A percentile compares a stretch with the other conserved stretches of the same genome.
phyloP scores from a whole-genome alignment of 805 yeast species.

The Starmera dryadoides region DNA sequence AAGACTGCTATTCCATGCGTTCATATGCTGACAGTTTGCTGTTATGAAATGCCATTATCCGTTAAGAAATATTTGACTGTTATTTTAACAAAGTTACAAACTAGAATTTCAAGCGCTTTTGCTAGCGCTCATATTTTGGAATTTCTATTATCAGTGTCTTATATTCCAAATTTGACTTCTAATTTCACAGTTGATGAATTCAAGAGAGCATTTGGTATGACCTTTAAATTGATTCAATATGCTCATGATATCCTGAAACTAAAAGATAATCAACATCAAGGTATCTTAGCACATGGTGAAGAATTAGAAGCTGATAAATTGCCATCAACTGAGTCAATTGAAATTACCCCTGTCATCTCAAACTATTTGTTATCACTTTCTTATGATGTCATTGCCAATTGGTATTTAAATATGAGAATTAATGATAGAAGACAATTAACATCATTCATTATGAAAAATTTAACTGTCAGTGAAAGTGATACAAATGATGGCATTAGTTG shows the following conservation, averaged over 20 bases:
- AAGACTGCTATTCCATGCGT: conserved; percentile 72
- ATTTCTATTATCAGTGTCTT: conserved; percentile 58
- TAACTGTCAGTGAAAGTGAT: conserved; percentile 36
- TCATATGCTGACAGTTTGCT: conserved; percentile 67
- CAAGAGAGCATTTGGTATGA: conserved; percentile 75
- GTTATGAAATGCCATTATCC: conserved; percentile 73
- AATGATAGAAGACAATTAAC: conserved; percentile 53
- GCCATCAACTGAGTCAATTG: conserved; percentile 44
- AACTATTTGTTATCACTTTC: conserved; percentile 59
- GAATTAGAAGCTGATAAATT: conserved; percentile 45
- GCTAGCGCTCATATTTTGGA: conserved; percentile 73
- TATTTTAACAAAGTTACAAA: conserved; percentile 69
- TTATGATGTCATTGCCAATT: conserved; percentile 57
- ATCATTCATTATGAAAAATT: conserved; percentile 53
- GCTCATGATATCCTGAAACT: conserved; percentile 40
- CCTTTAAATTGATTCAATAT: conserved; percentile 71
- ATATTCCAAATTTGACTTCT: conserved; percentile 59
- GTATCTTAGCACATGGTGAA: conserved; percentile 23
- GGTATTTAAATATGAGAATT: conserved; percentile 62
- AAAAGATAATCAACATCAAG: conserved; percentile 22
- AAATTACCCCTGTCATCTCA: conserved; percentile 42
- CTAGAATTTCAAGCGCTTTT: conserved; percentile 60
- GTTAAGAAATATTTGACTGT: conserved; percentile 60
- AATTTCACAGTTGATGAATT: conserved; percentile 73
- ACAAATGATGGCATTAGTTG: conserved; percentile 26